Conservation (phyloP, 2,329 filamentous ascomycete genomes). For the Fusarium sp. region DNA sequence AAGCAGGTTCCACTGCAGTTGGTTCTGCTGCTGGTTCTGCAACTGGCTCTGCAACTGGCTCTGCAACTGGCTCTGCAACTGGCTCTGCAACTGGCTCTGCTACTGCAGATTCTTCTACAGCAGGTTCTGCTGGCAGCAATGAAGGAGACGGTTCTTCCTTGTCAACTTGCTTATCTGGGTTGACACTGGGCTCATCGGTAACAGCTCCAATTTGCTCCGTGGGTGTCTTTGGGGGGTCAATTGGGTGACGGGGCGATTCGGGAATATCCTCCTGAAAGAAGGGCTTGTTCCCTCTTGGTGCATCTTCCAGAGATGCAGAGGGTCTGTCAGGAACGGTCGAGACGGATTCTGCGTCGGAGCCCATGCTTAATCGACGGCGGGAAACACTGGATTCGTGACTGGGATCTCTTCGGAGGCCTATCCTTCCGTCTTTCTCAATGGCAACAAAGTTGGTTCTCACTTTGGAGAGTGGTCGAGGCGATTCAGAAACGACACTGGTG, state of each 20-base stretch:
- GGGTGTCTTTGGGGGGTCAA: conserved; percentile 25
- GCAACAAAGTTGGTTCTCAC: conserved; percentile 80
- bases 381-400: conserved; percentile 55
- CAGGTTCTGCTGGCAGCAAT: conserved; percentile 21
- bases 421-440: conserved; percentile 72
- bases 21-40: conserved; percentile 14
- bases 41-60: neutral
- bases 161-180: conserved; percentile 56
- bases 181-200: conserved; percentile 51
- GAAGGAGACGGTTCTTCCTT: conserved; percentile 50
- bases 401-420: conserved; percentile 60
- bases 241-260: conserved; percentile 54
- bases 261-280: conserved; percentile 55
- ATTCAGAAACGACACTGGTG: conserved; percentile 56
- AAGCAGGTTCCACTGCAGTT: conserved; percentile 17
- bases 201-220: conserved; percentile 40
- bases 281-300: conserved; percentile 36
- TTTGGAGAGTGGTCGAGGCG: conserved; percentile 76
- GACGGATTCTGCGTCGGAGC: conserved; percentile 48
- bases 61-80: neutral
- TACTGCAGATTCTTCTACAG: neutral
- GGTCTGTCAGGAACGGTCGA: conserved; percentile 54
- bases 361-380: conserved; percentile 51
- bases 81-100: neutral
- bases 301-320: conserved; percentile 45